Evolutionary conservation across 139 green algal species (phyloP), one percentile per base, ranked within the genome.

Genomic region (Gonium pectorale): DNA sequence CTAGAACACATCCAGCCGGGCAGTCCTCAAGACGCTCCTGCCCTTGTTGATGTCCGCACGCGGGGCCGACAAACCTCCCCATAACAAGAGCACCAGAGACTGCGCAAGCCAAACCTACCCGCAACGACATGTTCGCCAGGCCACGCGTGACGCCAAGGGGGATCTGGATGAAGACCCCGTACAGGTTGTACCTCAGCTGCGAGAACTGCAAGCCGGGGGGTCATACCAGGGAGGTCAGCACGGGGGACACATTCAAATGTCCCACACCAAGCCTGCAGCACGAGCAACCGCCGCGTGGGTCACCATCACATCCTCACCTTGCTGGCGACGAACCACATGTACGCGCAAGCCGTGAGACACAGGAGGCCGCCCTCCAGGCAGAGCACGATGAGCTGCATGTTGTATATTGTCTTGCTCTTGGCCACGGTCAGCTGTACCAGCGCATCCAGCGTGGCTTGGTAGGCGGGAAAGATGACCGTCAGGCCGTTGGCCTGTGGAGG

Each of bases 311-410:
- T 15, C 11, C 46, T 15, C 24, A 73, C 67, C 40, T 73, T 54
- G 22, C 37, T 8, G 5, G 70, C 49, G 0, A 66, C 21, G 3
- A 79, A 37, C 70, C 70, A 79, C 49, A 79, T 51, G 49, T 66
- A 66, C 21, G 49, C 5, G 49, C 70, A 67, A 4, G 22, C 49
- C 3, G 35, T 22, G 33, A 67, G 6, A 33, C 49, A 67, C 70
- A 66, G 33, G 19, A 66, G 31, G 5, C 70, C 70, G 15, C 70
- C 70, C 70, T 79, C 70, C 19, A 79, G 19, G 33, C 49, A 51
- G 33, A 79, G 70, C 8, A 79, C 24, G 49, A 79, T 66, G 33
- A 79, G 70, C 70, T 79, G 70, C 70, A 79, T 33, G 19, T 51
- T 17, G 49, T 79, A 66, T 21, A 79, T 79, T 33, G 3, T 3